Evolutionary conservation across 306 rosid species (phyloP), one percentile per base, ranked within the genome.

Genomic region (Begonia fuchsioides): DNA sequence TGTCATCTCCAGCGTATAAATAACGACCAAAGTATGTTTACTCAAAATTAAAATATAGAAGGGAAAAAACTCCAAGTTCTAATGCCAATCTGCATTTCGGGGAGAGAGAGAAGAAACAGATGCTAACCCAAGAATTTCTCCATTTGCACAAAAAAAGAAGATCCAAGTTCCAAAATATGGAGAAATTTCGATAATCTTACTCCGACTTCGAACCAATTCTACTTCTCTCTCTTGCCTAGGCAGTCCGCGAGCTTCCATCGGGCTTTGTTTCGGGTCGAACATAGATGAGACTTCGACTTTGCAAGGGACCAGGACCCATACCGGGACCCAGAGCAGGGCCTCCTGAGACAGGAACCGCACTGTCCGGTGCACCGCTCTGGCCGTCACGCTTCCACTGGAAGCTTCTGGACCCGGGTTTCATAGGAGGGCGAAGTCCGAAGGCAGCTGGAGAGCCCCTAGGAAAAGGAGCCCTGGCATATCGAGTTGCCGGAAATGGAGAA

Each of bases 371-470:
- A 50, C 54, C 57, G 32, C 72, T 68, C 78, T 66, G 92, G 44
- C 80, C 63, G 57, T 79, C 94, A 32, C 98, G 74, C 79, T 81
- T 90, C 95, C 98, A 90, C 50, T 84, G 97, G 77, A 81, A 13
- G 82, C 95, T 90, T 72, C 95, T 75, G 15, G 87, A 82, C 38
- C 87, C 87, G 45, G 72, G 72, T 66, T 72, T 88, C 13, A 76
- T 57, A 1, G 78, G 78, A 32, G 77, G 71, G 7, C 92, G 83
- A 52, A 82, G 60, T 68, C 95, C 72, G 67, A 68, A 76, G 16
- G 80, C 73, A 71, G 83, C 79, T 15, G 94, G 43, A 48, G 76
- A 39, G 50, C 94, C 98, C 73, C 94, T 67, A n/a, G 82, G 60
- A 50, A 76, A 81, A 20, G 94, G 77, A 53, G 17, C 76, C 62